Conservation (phyloP, 2,329 filamentous ascomycete genomes). For the Arthrobotrys conoides region DNA sequence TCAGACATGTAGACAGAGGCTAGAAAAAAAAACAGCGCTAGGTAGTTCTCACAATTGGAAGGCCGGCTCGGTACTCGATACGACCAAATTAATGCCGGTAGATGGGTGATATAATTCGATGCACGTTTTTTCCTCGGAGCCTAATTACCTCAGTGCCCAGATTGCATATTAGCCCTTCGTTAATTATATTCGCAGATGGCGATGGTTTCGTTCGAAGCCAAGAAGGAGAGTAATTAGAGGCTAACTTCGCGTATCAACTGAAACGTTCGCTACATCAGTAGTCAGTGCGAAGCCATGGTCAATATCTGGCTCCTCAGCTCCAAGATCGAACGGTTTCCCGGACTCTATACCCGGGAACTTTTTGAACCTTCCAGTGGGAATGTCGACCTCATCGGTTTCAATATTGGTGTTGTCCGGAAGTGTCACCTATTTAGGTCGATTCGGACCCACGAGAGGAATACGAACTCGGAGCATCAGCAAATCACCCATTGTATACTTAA, state of each 20-base stretch:
- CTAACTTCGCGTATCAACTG: slow-evolving; percentile 75
- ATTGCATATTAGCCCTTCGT: background rate
- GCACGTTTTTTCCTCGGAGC: slow-evolving; percentile 71
- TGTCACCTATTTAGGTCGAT: slow-evolving; percentile 30
- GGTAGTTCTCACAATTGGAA: slow-evolving; percentile 79
- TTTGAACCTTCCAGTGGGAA: slow-evolving; percentile 52
- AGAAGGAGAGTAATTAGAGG: slow-evolving; percentile 57
- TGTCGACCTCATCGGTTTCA: slow-evolving; percentile 54
- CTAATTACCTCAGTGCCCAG: slow-evolving; percentile 20
- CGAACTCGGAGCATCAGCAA: background rate
- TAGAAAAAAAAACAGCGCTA: slow-evolving; percentile 39
- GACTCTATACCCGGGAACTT: slow-evolving; percentile 77
- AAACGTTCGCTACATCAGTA: slow-evolving; percentile 73
- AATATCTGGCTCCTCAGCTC: slow-evolving; percentile 79
- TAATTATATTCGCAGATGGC: slow-evolving; percentile 9
- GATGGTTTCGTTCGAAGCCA: slow-evolving; percentile 6
- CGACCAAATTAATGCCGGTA: slow-evolving; percentile 84
- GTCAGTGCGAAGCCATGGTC: slow-evolving; percentile 93
- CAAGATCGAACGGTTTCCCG: slow-evolving; percentile 79
- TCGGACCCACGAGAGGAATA: slow-evolving; percentile 15
- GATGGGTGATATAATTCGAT: slow-evolving; percentile 80
- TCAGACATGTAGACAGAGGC: slow-evolving; percentile 26
- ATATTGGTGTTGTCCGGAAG: slow-evolving; percentile 55
- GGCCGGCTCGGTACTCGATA: slow-evolving; percentile 90
- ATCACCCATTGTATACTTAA: too few relatives aligned